Evolutionary conservation across 208 protist species (phyloP), one percentile per base, ranked within the genome.

Genomic region (Crithidia mellificae): DNA sequence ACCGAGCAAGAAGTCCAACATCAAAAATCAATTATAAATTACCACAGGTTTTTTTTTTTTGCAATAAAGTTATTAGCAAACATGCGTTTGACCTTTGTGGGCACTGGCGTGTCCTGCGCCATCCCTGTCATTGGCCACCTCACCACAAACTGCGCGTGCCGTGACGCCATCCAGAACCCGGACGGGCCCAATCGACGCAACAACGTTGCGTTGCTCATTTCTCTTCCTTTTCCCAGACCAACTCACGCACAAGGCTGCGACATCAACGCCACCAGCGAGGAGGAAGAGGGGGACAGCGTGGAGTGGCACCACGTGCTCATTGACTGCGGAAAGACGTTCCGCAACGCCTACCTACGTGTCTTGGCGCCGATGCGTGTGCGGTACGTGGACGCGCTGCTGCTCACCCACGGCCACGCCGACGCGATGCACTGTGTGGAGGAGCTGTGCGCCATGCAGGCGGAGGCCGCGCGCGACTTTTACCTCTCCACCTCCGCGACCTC

Each of bases 301-400:
- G 54, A 70, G 36, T 70, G 68, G 66, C 56, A 70, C 38, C 68
- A 82, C 63, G 47, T 91, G 15, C 74, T 97, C 15, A 85, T 97
- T 32, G 92, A 97, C 65, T 91, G 84, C 30, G 92, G 92, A 25
- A 97, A 96, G 65, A 97, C 92, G 1, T 97, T 96, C 72, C 87
- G 92, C 24, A 80, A 89, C 34, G 86, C 92, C 12, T 94, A 92
- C 76, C 85, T 97, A 38, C 85, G 83, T 43, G 81, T 95, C n/a
- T 72, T 97, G 36, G 79, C 80, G 2, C 72, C 68, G 29, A 78
- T 87, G 61, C 52, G 76, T 12, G 77, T 94, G 25, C 66, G 65
- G 3, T 72, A 56, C 34, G 56, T 96, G 2, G 89, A 97, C 53
- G 92, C 85, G 17, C 63, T 97, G 39, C 70, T 96, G 20, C 68